Conservation (phyloP, 176 grass and related monocot genomes). For the Musa itinerans region DNA sequence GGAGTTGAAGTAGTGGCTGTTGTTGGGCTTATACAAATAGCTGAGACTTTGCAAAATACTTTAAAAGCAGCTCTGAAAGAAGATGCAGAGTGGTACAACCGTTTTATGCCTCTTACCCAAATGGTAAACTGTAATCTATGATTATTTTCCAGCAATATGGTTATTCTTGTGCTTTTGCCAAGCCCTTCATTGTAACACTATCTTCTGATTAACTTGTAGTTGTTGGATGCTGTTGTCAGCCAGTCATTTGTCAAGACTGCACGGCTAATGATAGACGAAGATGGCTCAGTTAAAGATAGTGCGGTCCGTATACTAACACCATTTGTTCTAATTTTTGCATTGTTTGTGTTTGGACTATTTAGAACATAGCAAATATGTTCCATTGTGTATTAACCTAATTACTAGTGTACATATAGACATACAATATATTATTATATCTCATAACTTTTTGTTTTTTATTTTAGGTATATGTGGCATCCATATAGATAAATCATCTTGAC, state of each 20-base stretch:
- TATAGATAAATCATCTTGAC: no score
- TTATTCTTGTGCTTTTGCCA: neutral
- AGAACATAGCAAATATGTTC: neutral
- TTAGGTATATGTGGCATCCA: no score
- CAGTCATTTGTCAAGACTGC: conserved; percentile 48
- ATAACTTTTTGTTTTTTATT: neutral
- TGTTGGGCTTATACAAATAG: conserved; percentile 43
- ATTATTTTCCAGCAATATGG: neutral
- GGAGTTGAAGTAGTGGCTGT: conserved; percentile 46
- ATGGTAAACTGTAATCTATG: conserved; percentile 26
- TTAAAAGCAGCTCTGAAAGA: conserved; percentile 52
- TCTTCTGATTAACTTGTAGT: conserved; percentile 23
- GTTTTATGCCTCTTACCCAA: conserved; percentile 38
- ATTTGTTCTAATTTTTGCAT: conserved; percentile 15
- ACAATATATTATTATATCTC: neutral
- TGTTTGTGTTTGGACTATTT: neutral
- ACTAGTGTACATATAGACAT: no score
- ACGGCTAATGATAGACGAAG: conserved; percentile 55
- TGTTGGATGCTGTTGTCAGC: conserved; percentile 45
- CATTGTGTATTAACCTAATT: neutral
- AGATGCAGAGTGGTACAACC: conserved; percentile 28
- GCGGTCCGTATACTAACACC: conserved; percentile 37
- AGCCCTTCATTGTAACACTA: neutral
- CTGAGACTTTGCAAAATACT: conserved; percentile 58
- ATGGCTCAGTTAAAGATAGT: conserved; percentile 71